Evolutionary conservation across 1,284 basidiomycete genomes (phyloP), one percentile per base, ranked within the genome.

Genomic region (Salmacisia buchloeana): DNA sequence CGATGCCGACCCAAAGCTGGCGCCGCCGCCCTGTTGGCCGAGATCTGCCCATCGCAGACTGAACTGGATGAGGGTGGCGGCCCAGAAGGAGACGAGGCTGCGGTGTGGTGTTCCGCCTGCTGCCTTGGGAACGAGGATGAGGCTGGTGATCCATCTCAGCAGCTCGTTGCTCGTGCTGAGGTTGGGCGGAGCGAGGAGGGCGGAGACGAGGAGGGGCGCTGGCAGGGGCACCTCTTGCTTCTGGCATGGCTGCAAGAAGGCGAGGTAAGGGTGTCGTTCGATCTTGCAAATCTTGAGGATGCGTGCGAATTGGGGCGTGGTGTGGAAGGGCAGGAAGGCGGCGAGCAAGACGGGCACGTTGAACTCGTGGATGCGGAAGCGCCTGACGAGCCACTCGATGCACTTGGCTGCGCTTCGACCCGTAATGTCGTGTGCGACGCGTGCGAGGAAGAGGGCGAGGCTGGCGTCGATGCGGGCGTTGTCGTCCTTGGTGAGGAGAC

Each of bases 281-380:
- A 96, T 84, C 69, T 89, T 86, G 63, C 92, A 82, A 72, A 97
- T 93, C 3, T 89, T 88, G 43, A 96, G 83, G 85, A 97, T 91
- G 77, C 94, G 94, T 7, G 89, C 86, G 80, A 98, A 98, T 78
- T 97, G 93, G 0, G 90, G 88, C 2, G 94, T 92, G 71, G 93
- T 91, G 76, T 97, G 92, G 78, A 94, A 97, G 0, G 96, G 96
- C 31, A 97, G 81, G 81, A 97, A 97, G 21, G 92, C 83, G 13
- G 87, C 82, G 5, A 98, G 83, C 23, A 94, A 74, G n/a, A 85
- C 84, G 56, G 89, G 84, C 43, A 93, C 85, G 75, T 97, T 96
- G 83, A 97, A 93, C 78, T 97, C 93, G 79, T 97, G 86, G 39
- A 97, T 86, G 75, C 94, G 87, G 81, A 97, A 97, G 63, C 93